Percentiles rank a stretch among this genome's conserved stretches.
phyloP scores from a whole-genome alignment of 2,329 filamentous ascomycete species.

The Fusarium duplospermum region DNA sequence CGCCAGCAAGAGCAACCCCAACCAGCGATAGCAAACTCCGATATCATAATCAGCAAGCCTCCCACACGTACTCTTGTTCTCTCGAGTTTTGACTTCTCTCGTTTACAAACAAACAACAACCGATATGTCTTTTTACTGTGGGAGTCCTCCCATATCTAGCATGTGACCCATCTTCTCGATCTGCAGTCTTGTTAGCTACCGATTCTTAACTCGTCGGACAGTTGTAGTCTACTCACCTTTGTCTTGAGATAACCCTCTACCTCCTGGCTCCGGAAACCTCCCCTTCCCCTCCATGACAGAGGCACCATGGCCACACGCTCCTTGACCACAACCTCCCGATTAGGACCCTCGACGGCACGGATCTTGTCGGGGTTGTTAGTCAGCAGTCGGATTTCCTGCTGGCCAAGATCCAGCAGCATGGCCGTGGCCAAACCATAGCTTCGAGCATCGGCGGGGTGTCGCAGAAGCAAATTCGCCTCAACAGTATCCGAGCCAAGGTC shows the following conservation, averaged over 20 bases:
- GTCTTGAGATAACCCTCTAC: constrained; percentile 95
- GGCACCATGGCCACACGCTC: constrained; percentile 97
- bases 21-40: constrained; percentile 37
- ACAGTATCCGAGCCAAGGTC: constrained; percentile 98
- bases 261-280: constrained; percentile 87
- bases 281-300: constrained; percentile 87
- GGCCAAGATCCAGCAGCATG: constrained; percentile 88
- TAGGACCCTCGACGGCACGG: constrained; percentile 90
- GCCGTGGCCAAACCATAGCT: constrained; percentile 97
- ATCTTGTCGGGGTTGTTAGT: constrained; percentile 99
- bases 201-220: too few species aligned
- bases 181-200: constrained; percentile 55
- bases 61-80: not conserved
- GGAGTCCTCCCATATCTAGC: constrained; percentile 64
- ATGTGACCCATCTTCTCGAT: constrained; percentile 92
- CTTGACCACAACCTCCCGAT: constrained; percentile 85
- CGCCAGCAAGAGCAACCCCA: constrained; percentile 37
- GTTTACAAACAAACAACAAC: not conserved
- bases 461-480: constrained; percentile 89
- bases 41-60: constrained; percentile 14
- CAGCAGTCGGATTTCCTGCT: constrained; percentile 81
- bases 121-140: constrained; percentile 18
- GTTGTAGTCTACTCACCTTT: constrained; percentile 72
- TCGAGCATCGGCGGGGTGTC: constrained; percentile 93
- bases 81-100: not conserved